Evolutionary conservation across 352 stramenopile genomes (phyloP), one percentile per base, ranked within the genome.

Genomic region (Halophytophthora batemanensis): DNA sequence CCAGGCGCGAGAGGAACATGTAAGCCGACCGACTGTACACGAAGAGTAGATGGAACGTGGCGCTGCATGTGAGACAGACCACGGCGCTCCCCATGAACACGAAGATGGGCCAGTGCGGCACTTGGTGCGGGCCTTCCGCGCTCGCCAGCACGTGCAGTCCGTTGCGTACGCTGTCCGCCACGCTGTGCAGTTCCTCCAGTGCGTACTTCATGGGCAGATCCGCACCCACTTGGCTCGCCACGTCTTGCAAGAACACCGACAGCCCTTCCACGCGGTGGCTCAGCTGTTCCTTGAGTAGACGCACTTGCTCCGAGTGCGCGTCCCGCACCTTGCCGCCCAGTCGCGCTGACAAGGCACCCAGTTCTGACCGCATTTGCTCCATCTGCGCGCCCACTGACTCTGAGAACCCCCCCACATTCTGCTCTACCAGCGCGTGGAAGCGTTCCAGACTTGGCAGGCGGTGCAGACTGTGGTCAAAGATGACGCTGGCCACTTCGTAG

Each of bases 41-140:
- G 61, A 88, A 94, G 52, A 94, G 74, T 58, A 94, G 60, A 62
- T 94, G 83, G 67, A 91, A 94, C 35, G 70, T 85, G 39, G 79
- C 71, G 48, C 79, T 91, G 66, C 81, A 91, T 40, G 79, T 90
- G 29, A 94, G 61, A 36, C 83, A 94, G 53, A 92, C 74, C 37
- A 91, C 83, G 6, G 81, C 83, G 46, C 77, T 89, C 45, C 69
- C 71, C 77, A 94, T 89, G 57, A 92, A 94, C 43, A 86, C 83
- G 45, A 85, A 86, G 61, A 94, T 90, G 11, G 83, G 83, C 83
- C 83, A 94, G 59, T 88, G 74, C 25, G 77, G 71, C 35, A 92
- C 83, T 40, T 91, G 56, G 64, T 93, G 82, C 21, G 70, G 71
- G 3, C 51, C 60, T 45, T 90, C 77, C 0, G 82, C 66, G 15